Conservation (phyloP, 805 yeast genomes). For the Candida sithepensis region DNA sequence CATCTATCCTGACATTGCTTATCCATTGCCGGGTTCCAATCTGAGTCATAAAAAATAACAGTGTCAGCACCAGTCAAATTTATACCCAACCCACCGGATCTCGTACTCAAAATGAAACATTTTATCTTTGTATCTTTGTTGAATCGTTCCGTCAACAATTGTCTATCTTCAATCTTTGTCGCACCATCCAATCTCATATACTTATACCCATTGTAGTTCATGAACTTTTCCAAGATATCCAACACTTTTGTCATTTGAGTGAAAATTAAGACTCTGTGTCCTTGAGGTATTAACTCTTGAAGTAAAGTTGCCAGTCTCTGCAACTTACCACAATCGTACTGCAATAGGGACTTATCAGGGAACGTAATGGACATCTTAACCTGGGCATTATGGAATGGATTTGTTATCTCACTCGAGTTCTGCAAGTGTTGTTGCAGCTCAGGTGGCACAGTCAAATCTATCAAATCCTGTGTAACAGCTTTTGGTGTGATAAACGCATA, state of each 20-base stretch:
- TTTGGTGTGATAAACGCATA: conserved; percentile 87
- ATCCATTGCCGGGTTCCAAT: conserved; percentile 99
- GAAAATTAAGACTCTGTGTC: conserved; percentile 92
- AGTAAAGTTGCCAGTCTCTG: conserved; percentile 77
- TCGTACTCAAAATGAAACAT: conserved; percentile 86
- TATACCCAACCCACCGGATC: conserved; percentile 98
- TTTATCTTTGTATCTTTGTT: conserved; percentile 83
- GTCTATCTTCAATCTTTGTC: conserved; percentile 95
- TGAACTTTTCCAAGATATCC: conserved; percentile 87
- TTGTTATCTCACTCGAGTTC: conserved; percentile 27
- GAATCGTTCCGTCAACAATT: conserved; percentile 86
- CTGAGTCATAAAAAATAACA: conserved; percentile 95
- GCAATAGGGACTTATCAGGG: conserved; percentile 89
- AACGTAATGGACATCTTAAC: conserved; percentile 87
- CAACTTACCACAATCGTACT: conserved; percentile 95
- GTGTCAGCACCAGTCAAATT: conserved; percentile 98
- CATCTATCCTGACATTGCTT: conserved; percentile 99
- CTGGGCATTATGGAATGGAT: conserved; percentile 78
- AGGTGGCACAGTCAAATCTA: conserved; percentile 45
- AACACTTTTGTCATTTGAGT: conserved; percentile 98
- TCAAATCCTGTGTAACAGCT: conserved; percentile 73
- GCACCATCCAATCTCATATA: conserved; percentile 97
- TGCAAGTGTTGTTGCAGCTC: conserved; percentile 28
- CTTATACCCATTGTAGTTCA: conserved; percentile 90
- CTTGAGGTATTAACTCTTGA: conserved; percentile 74